These are phyloP conservation scores for Juncus inflexus DNA, from an alignment of 176 grass and related monocot genomes.

Conservation along the genomic window DNA sequence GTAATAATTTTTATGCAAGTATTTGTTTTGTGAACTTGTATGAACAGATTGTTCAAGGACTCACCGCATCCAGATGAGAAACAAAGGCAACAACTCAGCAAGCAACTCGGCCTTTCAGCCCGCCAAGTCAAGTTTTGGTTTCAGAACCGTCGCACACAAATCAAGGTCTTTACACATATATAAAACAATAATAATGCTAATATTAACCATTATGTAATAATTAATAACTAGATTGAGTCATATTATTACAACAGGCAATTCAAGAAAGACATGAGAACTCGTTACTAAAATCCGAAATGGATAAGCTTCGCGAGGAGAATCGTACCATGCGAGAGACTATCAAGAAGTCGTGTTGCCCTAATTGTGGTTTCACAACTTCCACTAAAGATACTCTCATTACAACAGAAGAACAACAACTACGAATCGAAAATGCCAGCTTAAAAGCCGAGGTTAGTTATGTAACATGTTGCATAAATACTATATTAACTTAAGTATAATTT, in stretches of 20 bases:
- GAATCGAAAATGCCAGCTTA: conserved; percentile 59
- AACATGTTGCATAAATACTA: conserved; percentile 1
- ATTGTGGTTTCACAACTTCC: conserved; percentile 39
- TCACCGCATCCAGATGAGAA: conserved; percentile 89
- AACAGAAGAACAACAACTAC: conserved; percentile 46
- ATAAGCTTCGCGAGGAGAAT: conserved; percentile 68
- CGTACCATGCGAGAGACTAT: conserved; percentile 47
- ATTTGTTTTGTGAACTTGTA: background rate
- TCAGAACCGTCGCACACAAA: conserved; percentile 82
- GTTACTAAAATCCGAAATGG: conserved; percentile 70
- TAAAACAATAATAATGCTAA: background rate
- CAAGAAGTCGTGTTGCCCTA: conserved; percentile 46
- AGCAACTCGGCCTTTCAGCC: conserved; percentile 58
- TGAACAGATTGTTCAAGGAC: conserved; percentile 62
- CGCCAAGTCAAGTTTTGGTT: conserved; percentile 98
- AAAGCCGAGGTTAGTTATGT: conserved; percentile 50
- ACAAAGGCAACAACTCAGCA: conserved; percentile 65
- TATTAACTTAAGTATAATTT: background rate
- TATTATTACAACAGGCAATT: conserved; percentile 34
- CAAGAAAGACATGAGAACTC: conserved; percentile 91
- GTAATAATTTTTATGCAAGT: too few species aligned
- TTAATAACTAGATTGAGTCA: background rate
- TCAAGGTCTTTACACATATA: conserved; percentile 46
- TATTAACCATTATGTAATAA: background rate
- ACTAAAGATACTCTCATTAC: conserved; percentile 17